Base-by-base conservation (phyloP, 805 yeast species). In the Candida xyloterini region DNA sequence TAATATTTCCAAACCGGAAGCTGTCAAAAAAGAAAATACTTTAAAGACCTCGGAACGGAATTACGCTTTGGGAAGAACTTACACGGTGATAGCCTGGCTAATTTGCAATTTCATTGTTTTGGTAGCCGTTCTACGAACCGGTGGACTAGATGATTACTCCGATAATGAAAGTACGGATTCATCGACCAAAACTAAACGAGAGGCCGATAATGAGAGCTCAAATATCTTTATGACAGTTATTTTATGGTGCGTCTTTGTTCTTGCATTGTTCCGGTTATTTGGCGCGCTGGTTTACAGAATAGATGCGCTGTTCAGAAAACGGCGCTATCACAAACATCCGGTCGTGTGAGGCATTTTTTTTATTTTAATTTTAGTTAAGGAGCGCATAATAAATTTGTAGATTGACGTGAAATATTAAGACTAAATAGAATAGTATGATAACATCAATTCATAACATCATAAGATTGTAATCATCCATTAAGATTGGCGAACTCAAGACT, bases 71-170 rank as follows among this genome's bases (percentile, higher is more conserved):
- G 79, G 91, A 50, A 75, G 99, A 62, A 85, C 98, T 1, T 64
- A 85, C 47, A 93, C 95, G 1, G 96, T 91, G 25, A 67, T 91
- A 41, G 63, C 83, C 2, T 91, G 99, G 99, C 74, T 88, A 59
- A 64, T 86, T 37, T 79, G 90, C 25, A 93, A 93, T 58, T 81
- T 86, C 48, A 78, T 81, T 24, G 68, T 91, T 31, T 70, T 88
- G 29, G 93, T 86, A 0, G 76, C 85, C 8, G 96, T 91, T 11
- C 68, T 89, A 47, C 83, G 85, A 43, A 78, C 89, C 2, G 96
- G 91, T 45, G 96, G 96, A 23, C 66, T 84, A 26, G 75, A 71
- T 48, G 71, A 73, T 43, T 65, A 50, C 37, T 34, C 36, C 1
- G 49, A 48, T 7, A 29, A 45, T 15, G 37, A 42, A 21, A 41